Conservation (phyloP, 1,139 yeast species). For the Pneumocystis wakefieldiae region DNA sequence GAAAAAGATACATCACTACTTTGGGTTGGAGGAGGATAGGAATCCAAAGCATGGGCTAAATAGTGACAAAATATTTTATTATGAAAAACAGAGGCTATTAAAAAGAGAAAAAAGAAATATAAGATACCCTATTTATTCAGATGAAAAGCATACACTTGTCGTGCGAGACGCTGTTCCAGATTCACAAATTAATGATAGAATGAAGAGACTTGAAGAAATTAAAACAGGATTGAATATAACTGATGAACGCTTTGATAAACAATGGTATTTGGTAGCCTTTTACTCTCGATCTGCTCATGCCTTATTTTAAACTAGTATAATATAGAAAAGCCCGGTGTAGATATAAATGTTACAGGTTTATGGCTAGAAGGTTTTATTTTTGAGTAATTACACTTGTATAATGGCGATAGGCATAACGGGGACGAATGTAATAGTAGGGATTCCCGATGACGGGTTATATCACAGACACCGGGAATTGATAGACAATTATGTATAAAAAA, state of each 20-base stretch:
- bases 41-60: conserved; percentile 5
- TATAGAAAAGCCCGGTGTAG: conserved; percentile 57
- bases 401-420: conserved; percentile 51
- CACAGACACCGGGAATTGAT: conserved; percentile 57
- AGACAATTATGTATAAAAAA: conserved; percentile 33
- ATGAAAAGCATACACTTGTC: no score
- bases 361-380: conserved; percentile 42
- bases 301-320: conserved; percentile 30
- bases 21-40: no score
- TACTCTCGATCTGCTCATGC: background rate
- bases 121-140: background rate
- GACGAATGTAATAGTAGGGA: conserved; percentile 62
- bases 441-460: conserved; percentile 92
- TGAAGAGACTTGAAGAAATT: conserved; percentile 15
- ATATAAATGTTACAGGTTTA: conserved; percentile 71
- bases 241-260: conserved; percentile 68
- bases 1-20: no score
- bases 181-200: no score
- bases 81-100: conserved; percentile 14
- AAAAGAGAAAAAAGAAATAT: conserved; percentile 10
- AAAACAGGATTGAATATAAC: conserved; percentile 43
- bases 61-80: conserved; percentile 9
- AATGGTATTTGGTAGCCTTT: conserved; percentile 57
- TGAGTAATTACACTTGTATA: background rate
- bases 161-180: no score